phyloP scores from a whole-genome alignment of 1,284 basidiomycete species.

The Porphyrellus sp. region DNA sequence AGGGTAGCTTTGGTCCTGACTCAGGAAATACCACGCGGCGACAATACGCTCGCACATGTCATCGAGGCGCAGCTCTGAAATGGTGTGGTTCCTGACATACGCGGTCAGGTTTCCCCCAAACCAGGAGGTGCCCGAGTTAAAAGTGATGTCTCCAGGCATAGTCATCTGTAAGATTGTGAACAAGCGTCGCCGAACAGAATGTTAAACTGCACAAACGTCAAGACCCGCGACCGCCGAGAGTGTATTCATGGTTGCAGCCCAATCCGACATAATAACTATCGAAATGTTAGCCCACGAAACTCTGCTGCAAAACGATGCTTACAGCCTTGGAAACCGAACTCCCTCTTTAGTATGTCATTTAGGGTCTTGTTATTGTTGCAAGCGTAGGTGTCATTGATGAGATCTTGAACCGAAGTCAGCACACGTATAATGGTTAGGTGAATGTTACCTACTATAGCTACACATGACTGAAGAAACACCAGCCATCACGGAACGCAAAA shows the following conservation, averaged over 20 bases:
- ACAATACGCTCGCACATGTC: constrained; percentile 69
- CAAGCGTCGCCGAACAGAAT: background rate
- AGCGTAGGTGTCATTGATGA: constrained; percentile 50
- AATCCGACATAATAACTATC: constrained; percentile 39
- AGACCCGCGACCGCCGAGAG: constrained; percentile 44
- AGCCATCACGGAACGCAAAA: constrained; percentile 45
- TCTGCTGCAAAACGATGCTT: constrained; percentile 5
- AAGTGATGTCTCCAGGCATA: constrained; percentile 42
- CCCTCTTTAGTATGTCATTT: constrained; percentile 57
- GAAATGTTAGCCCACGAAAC: background rate
- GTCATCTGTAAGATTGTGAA: constrained; percentile 31
- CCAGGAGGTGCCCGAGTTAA: constrained; percentile 35
- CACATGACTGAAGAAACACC: constrained; percentile 73
- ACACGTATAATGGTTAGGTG: too few relatives aligned
- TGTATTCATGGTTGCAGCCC: constrained; percentile 41
- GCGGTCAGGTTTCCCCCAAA: constrained; percentile 50
- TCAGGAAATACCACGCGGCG: constrained; percentile 57
- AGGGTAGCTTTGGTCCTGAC: constrained; percentile 59
- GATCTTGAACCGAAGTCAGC: constrained; percentile 20
- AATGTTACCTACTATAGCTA: constrained; percentile 52
- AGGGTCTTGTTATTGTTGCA: constrained; percentile 54
- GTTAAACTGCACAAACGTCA: constrained; percentile 35
- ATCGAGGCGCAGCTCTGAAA: constrained; percentile 48
- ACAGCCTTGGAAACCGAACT: constrained; percentile 59
- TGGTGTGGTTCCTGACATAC: constrained; percentile 28